A percentile compares a stretch with the other conserved stretches of the same genome.
These are phyloP conservation scores for Cunninghamia lanceolata DNA, from an alignment of 75 land plant genomes.

Conservation along the genomic window DNA sequence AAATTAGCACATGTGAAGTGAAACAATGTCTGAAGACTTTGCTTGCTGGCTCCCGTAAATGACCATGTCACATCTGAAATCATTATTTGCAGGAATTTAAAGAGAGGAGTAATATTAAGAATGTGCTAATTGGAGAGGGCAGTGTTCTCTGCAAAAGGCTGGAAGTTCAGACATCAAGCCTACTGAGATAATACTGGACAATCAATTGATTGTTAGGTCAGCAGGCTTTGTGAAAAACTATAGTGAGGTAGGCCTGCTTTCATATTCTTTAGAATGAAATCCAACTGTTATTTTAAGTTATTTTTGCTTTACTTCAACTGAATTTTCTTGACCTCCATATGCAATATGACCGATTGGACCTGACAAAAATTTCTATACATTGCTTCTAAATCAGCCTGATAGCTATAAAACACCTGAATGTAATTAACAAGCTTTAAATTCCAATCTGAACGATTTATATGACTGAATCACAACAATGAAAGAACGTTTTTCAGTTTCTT, in stretches of 20 bases:
- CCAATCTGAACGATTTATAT: no score
- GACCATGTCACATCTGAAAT: background rate
- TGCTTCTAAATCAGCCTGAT: background rate
- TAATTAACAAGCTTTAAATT: background rate
- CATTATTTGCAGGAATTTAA: background rate
- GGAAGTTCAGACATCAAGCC: background rate
- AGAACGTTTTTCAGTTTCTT: no score
- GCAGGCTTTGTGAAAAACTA: background rate
- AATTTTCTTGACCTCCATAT: no score
- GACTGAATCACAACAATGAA: no score
- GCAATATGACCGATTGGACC: background rate
- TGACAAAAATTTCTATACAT: background rate
- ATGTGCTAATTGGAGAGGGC: background rate
- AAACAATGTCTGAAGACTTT: background rate
- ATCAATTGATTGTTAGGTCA: background rate
- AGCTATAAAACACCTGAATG: background rate
- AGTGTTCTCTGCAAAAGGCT: background rate
- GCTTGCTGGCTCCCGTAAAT: background rate
- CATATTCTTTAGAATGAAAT: background rate
- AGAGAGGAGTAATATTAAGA: background rate
- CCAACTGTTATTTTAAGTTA: no score
- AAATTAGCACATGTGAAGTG: background rate
- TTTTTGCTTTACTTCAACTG: background rate
- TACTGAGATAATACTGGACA: background rate
- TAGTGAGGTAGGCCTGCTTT: background rate